A percentile compares a stretch with the other conserved stretches of the same genome.
phyloP scores from a whole-genome alignment of 306 rosid genomes.

The Senna tora region DNA sequence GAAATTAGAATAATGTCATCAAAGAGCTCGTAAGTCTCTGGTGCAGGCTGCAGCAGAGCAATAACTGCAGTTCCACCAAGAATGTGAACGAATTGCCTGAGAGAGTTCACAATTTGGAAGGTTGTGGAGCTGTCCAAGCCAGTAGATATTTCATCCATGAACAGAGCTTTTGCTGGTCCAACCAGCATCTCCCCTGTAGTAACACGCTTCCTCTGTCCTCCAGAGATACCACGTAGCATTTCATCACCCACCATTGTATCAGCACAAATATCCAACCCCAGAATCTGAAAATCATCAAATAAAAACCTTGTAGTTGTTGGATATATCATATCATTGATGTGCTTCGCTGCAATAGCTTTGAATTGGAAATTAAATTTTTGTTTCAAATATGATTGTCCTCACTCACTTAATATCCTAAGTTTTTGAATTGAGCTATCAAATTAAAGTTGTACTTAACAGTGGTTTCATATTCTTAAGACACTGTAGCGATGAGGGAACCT shows the following conservation, averaged over 20 bases:
- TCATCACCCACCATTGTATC: constrained; percentile 79
- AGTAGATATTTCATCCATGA: constrained; percentile 70
- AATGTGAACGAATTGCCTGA: constrained; percentile 50
- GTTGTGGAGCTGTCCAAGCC: constrained; percentile 68
- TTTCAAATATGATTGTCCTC: neutral
- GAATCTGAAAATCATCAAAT: constrained; percentile 49
- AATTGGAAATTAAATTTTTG: too few relatives aligned
- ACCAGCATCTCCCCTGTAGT: constrained; percentile 80
- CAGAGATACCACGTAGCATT: constrained; percentile 86
- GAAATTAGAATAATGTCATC: constrained; percentile 63
- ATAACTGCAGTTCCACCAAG: constrained; percentile 55
- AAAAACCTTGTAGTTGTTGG: neutral
- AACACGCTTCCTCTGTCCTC: constrained; percentile 86
- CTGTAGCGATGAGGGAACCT: too few relatives aligned
- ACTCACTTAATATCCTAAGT: neutral
- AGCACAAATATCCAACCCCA: constrained; percentile 86
- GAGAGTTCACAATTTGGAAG: constrained; percentile 51
- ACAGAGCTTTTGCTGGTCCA: constrained; percentile 59
- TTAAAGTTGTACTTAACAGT: neutral
- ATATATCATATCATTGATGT: neutral
- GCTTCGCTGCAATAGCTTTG: neutral
- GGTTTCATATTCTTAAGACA: neutral
- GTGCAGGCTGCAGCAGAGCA: constrained; percentile 64
- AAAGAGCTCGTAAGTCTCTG: constrained; percentile 59
- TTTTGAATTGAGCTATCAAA: neutral